A percentile compares a stretch with the other conserved stretches of the same genome.
Conservation (phyloP, 768 basidiomycete species). For the Trametes elegans region DNA sequence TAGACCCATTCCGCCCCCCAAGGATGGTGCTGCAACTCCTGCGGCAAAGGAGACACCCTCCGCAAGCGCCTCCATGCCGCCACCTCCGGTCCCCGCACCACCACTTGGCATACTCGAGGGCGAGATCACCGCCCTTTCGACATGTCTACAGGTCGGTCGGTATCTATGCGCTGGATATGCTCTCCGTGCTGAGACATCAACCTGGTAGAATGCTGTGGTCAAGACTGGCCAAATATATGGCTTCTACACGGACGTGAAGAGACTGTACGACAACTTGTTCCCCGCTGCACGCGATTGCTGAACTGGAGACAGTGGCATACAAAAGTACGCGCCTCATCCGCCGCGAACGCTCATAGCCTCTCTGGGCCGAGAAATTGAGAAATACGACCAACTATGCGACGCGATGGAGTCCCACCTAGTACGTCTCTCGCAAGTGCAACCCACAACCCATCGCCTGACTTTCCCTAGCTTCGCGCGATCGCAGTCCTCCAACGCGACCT, state of each 20-base stretch:
- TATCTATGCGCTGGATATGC: neutral
- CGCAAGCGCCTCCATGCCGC: slow-evolving; percentile 46
- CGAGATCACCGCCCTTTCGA: slow-evolving; percentile 59
- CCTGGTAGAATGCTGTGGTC: slow-evolving; percentile 61
- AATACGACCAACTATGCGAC: slow-evolving; percentile 79
- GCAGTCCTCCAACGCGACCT: slow-evolving; percentile 71
- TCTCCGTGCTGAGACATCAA: too few species aligned
- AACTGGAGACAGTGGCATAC: slow-evolving; percentile 48
- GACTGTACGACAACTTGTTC: slow-evolving; percentile 53
- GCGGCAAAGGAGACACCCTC: slow-evolving; percentile 14
- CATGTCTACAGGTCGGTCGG: slow-evolving; percentile 53
- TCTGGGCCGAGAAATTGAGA: slow-evolving; percentile 72
- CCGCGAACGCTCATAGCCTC: slow-evolving; percentile 63
- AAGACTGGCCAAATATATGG: slow-evolving; percentile 71
- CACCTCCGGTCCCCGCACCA: slow-evolving; percentile 45
- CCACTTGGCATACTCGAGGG: slow-evolving; percentile 51
- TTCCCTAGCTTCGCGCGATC: slow-evolving; percentile 62
- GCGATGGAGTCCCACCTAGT: slow-evolving; percentile 72
- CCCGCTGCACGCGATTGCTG: neutral
- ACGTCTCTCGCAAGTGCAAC: slow-evolving; percentile 28
- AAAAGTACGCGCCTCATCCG: slow-evolving; percentile 55
- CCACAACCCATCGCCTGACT: neutral
- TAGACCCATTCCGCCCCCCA: slow-evolving; percentile 30
- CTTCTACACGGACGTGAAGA: slow-evolving; percentile 63
- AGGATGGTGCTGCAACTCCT: slow-evolving; percentile 29